These are phyloP conservation scores for Sporothrix dimorphospora DNA, from an alignment of 2,329 filamentous ascomycete species.

Conservation along the genomic window DNA sequence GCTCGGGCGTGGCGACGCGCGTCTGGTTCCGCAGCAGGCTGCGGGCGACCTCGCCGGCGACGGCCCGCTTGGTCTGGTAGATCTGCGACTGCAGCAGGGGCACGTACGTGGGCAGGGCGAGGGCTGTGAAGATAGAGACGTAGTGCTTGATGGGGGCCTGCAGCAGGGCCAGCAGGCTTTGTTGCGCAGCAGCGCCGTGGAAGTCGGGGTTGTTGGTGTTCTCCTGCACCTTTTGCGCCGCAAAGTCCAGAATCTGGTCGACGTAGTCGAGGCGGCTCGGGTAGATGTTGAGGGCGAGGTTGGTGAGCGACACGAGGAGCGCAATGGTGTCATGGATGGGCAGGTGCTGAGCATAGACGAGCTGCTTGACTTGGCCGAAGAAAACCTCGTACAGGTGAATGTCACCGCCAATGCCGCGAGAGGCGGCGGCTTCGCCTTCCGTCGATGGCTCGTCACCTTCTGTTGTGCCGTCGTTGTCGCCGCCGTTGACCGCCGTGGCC, in stretches of 20 bases:
- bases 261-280: slow-evolving; percentile 91
- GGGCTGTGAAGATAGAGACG: slow-evolving; percentile 91
- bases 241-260: slow-evolving; percentile 89
- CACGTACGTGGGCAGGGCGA: slow-evolving; percentile 89
- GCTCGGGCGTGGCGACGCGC: slow-evolving; percentile 72
- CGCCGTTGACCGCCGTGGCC: slow-evolving; percentile 52
- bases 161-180: slow-evolving; percentile 86
- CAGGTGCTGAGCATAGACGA: slow-evolving; percentile 88
- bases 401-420: slow-evolving; percentile 65
- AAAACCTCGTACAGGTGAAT: slow-evolving; percentile 96
- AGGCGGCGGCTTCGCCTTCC: slow-evolving; percentile 31
- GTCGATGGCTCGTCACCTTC: slow-evolving; percentile 32
- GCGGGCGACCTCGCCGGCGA: slow-evolving; percentile 85
- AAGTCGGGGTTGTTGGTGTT: slow-evolving; percentile 94
- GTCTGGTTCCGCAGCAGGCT: slow-evolving; percentile 83
- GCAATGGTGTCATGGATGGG: slow-evolving; percentile 95
- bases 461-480: slow-evolving; percentile 42
- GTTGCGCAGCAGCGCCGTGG: slow-evolving; percentile 83
- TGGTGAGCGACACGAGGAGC: slow-evolving; percentile 87
- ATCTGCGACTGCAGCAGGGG: slow-evolving; percentile 88
- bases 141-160: slow-evolving; percentile 89
- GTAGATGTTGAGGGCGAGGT: slow-evolving; percentile 94
- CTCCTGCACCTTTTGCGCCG: slow-evolving; percentile 81
- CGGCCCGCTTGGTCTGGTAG: slow-evolving; percentile 86
- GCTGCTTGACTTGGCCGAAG: slow-evolving; percentile 90